Base-by-base conservation (phyloP, 805 yeast genomes). In the Nakazawaea ambrosiae region DNA sequence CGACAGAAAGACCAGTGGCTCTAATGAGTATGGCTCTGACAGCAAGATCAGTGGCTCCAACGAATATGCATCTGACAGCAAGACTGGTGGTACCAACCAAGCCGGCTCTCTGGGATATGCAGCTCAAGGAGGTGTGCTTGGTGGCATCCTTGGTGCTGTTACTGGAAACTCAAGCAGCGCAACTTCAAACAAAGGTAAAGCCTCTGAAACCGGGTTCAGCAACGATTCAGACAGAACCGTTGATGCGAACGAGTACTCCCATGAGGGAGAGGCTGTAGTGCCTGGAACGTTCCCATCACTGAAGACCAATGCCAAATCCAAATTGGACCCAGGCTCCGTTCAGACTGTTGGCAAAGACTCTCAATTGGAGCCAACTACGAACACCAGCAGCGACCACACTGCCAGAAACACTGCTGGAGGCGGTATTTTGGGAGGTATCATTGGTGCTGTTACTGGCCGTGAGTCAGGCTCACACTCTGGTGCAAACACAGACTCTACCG, bases 61-160 rank as follows among this genome's bases (percentile, higher is more conserved):
- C n/a, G n/a, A n/a, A n/a, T n/a, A n/a, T n/a, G n/a, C n/a, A n/a
- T n/a, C n/a, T n/a, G n/a, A n/a, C n/a, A n/a, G n/a, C n/a, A n/a
- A n/a, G n/a, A n/a, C n/a, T n/a, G n/a, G n/a, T n/a, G n/a, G n/a
- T n/a, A n/a, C n/a, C n/a, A n/a, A n/a, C n/a, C n/a, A n/a, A n/a
- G n/a, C n/a, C n/a, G n/a, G n/a, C n/a, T n/a, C n/a, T n/a, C n/a
- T n/a, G n/a, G n/a, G n/a, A n/a, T n/a, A n/a, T 26, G 49, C 45
- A 20, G 48, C 47, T 17, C 39, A 41, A 20, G 42, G 42, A 4
- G 45, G 45, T 9, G 32, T 42, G 20, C 5, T 42, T 4, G 45
- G 43, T 17, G 42, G 40, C 18, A 22, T 36, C 15, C 23, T 42
- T 2, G 34, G 39, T 9, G 40, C 33, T 15, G 41, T 40, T n/a